These are phyloP conservation scores for Pelargonium hybrid DNA, from an alignment of 441 rosid species.

Conservation along the genomic window DNA sequence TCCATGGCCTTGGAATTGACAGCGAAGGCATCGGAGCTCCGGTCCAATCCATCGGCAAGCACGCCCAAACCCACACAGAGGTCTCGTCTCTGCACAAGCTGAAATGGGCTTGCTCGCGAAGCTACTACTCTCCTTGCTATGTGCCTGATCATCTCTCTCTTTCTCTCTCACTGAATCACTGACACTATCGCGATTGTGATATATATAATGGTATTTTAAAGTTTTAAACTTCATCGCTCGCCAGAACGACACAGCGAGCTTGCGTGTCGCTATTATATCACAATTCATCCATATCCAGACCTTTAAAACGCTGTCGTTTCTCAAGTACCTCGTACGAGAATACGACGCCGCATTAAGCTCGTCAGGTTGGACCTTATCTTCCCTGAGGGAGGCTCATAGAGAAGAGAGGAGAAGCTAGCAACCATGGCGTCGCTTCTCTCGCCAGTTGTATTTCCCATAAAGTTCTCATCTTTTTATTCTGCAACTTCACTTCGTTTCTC, in stretches of 20 bases:
- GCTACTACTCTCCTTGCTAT: neutral
- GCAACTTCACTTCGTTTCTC: constrained; percentile 19
- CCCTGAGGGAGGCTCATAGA: neutral
- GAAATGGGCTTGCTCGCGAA: neutral
- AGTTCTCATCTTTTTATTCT: constrained; percentile 15
- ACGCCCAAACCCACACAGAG: neutral
- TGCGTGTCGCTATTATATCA: neutral
- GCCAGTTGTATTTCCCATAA: constrained; percentile 14
- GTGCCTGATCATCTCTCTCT: neutral
- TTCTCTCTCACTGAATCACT: neutral
- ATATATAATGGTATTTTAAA: neutral
- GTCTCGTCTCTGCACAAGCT: neutral
- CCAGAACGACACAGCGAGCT: neutral
- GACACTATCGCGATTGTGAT: neutral
- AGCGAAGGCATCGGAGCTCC: constrained; percentile 4
- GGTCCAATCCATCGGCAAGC: neutral
- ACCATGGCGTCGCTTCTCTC: constrained; percentile 34
- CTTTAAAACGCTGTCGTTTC: neutral
- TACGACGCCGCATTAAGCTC: no score
- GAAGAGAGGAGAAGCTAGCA: neutral
- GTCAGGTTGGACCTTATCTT: neutral
- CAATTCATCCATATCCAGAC: no score
- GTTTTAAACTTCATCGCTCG: no score
- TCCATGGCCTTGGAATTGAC: constrained; percentile 4
- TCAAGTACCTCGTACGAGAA: no score